These are phyloP conservation scores for Bjerkandera adusta DNA, from an alignment of 1,284 basidiomycete genomes.

Conservation along the genomic window DNA sequence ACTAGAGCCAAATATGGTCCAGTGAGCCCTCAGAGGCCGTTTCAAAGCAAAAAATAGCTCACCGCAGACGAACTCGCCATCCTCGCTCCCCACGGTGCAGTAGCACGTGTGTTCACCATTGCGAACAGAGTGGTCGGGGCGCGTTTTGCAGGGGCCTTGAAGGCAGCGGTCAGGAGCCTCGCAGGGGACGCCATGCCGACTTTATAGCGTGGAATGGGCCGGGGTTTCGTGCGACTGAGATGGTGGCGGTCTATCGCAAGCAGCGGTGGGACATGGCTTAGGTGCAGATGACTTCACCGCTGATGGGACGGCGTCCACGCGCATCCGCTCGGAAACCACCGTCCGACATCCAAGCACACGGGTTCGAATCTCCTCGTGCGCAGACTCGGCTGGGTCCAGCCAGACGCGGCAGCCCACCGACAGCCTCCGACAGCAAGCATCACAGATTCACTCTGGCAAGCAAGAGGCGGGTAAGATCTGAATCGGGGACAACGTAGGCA, in stretches of 20 bases:
- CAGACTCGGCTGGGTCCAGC: too few species aligned
- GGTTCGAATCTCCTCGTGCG: too few species aligned
- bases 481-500: too few species aligned
- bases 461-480: too few species aligned
- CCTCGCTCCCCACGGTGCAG: too few species aligned
- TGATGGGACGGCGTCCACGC: slow-evolving; percentile 2
- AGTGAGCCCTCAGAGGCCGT: neutral
- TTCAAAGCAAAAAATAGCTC: neutral
- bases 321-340: neutral
- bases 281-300: slow-evolving; percentile 13
- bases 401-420: too few species aligned
- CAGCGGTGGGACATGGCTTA: slow-evolving; percentile 2
- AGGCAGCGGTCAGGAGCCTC: slow-evolving; percentile 5
- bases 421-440: too few species aligned
- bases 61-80: slow-evolving; percentile 27
- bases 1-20: neutral
- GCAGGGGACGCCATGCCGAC: slow-evolving; percentile 1
- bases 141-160: neutral
- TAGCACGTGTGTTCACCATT: slow-evolving; percentile 3
- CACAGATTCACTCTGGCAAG: too few species aligned
- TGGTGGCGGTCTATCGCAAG: neutral
- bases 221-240: neutral
- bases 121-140: neutral
- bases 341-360: too few species aligned
- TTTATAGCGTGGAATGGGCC: slow-evolving; percentile 1